Conservation (phyloP, 164 flowering plant species). For the Protea cynaroides region DNA sequence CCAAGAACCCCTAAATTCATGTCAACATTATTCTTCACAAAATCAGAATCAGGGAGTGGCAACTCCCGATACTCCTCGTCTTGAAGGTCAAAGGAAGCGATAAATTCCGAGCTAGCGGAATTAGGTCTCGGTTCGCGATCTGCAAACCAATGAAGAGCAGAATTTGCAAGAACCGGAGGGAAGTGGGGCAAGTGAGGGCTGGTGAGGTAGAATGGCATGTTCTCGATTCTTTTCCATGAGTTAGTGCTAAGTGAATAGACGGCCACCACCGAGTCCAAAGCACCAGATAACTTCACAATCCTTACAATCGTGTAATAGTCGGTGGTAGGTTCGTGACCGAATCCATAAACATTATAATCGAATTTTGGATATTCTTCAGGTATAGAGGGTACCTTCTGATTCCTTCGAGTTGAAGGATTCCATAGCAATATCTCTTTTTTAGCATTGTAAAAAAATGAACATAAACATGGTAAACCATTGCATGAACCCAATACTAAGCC, state of each 20-base stretch:
- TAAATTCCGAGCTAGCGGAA: neutral
- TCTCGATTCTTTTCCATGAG: slow-evolving; percentile 20
- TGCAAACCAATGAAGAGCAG: slow-evolving; percentile 24
- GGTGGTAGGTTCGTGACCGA: slow-evolving; percentile 19
- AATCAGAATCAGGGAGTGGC: slow-evolving; percentile 7
- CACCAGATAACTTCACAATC: neutral
- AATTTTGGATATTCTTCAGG: neutral
- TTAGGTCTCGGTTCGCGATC: too few species aligned
- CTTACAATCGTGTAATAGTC: slow-evolving; percentile 32
- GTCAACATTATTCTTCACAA: neutral
- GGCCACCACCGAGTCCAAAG: slow-evolving; percentile 5
- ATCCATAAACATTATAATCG: slow-evolving; percentile 15
- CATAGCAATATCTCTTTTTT: neutral
- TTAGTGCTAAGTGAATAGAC: slow-evolving; percentile 16
- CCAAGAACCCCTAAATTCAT: slow-evolving; percentile 12
- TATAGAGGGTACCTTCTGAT: neutral
- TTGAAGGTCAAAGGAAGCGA: slow-evolving; percentile 19
- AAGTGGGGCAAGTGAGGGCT: too few species aligned
- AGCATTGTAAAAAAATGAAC: neutral
- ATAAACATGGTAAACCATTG: slow-evolving; percentile 3
- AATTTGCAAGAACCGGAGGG: slow-evolving; percentile 6
- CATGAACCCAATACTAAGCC: slow-evolving; percentile 2
- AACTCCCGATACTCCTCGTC: slow-evolving; percentile 12
- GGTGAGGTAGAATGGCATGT: too few species aligned
- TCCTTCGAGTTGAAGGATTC: slow-evolving; percentile 5